Evolutionary conservation across 805 yeast species (phyloP), one percentile per base, ranked within the genome.

Genomic region (Kodamaea leandrae): DNA sequence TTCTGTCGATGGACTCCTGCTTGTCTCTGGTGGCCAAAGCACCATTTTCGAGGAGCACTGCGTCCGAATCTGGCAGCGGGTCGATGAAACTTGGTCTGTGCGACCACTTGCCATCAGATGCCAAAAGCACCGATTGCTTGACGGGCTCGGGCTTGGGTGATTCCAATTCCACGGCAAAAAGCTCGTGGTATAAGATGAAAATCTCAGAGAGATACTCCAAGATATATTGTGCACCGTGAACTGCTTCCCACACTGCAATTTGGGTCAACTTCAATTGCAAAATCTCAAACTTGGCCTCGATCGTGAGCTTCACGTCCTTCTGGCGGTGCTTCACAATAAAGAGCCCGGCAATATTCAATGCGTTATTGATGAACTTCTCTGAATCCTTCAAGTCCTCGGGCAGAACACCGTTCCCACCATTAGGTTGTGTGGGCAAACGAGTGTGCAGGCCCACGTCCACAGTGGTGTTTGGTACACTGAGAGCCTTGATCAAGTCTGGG

Each of bases 251-350:
- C n/a, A 87, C 65, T 1, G 86, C 79, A 26, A 88, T 63, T 51
- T 83, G 86, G 0, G 96, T 83, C 61, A 85, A 70, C 51, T 85
- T 85, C 56, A 88, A 69, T 55, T 86, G 86, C 39, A 82, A 55
- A 42, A 80, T 72, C 43, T 74, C 80, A 63, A 74, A 65, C 52
- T 74, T 66, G 32, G 60, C 54, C 24, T 55, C 58, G 6, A 51
- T 37, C 3, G 65, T 52, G 19, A 67, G 45, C 15, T 53, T 49
- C 7, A 51, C 45, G 25, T 53, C 59, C 15, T 45, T 47, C 30
- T 60, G 57, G n/a, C 52, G 51, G 45, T 59, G 54, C 42, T 60
- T 61, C 32, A 47, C 41, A 14, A 66, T 54, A 41, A 48, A 65
- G 9, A 64, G 53, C 5, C 57, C 67, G 26, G 67, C 78, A 39